Evolutionary conservation across 2,329 filamentous ascomycete species (phyloP), one percentile per base, ranked within the genome.

Genomic region (Phyllosticta citriasiana): DNA sequence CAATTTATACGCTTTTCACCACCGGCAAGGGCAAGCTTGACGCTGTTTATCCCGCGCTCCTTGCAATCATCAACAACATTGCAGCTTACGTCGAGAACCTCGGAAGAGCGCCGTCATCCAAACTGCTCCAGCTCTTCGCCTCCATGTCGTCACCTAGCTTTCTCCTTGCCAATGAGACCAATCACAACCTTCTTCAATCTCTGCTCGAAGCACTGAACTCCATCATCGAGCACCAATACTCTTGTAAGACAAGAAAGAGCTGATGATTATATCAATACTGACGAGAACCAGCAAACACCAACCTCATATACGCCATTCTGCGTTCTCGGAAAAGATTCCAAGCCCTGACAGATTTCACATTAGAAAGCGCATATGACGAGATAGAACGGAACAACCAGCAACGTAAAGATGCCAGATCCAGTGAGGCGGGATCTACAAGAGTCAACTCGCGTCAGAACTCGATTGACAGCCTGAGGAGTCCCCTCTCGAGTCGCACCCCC

Each of bases 111-210:
- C 86, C 91, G 16, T 89, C 89, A 70, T 85, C 87, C 1, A 96
- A 91, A 71, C 77, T 97, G 30, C 80, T 97, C 66, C 91, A 97
- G 67, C 79, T 97, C 0, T 96, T 95, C 71, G 84, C 86, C 4
- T 94, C 89, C 35, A 96, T 97, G 89, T 95, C 93, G 8, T 89
- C 91, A 0, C 93, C 94, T 0, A 91, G 89, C 33, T 99, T 97
- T 71, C 78, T 99, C 9, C 79, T 97, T 19, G 91, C 90, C 7
- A 97, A 96, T 67, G 94, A 99, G 62, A 88, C 84, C 47, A 99
- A 99, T 66, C 89, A 97, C 70, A 78, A 80, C 33, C 82, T 97
- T 4, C 79, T 99, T 6, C 83, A 85, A 56, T 92, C 91, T 0
- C 76, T 97, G 26, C 79, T 99, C 9, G 91, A 97, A 70, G 92